phyloP scores from a whole-genome alignment of 2,329 filamentous ascomycete species.

The Hymenoscyphus linearis region DNA sequence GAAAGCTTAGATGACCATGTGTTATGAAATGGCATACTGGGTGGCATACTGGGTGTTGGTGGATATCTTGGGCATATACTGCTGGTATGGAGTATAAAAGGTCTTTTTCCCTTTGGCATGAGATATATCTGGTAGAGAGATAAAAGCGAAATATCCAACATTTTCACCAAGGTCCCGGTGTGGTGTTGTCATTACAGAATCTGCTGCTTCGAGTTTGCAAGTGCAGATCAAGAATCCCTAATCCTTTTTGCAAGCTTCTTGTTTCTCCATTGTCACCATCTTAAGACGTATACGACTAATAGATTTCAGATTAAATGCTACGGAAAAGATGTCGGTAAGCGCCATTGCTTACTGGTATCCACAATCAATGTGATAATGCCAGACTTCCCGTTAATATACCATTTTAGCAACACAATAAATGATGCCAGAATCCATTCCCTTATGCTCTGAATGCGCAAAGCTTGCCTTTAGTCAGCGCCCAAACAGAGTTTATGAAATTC shows the following conservation, averaged over 20 bases:
- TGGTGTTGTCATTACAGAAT: background rate
- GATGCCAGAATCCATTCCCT: too few species aligned
- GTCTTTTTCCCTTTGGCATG: background rate
- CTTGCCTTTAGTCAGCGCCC: too few species aligned
- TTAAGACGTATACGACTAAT: too few species aligned
- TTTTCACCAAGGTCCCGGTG: background rate
- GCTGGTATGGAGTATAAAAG: slow-evolving; percentile 15
- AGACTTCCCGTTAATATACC: too few species aligned
- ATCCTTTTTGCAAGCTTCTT: background rate
- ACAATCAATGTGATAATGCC: too few species aligned
- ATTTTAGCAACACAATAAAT: too few species aligned
- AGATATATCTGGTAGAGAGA: background rate
- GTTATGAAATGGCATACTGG: background rate
- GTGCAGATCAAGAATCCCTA: background rate
- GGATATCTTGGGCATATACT: background rate
- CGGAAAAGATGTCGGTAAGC: too few species aligned
- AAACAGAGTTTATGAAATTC: too few species aligned
- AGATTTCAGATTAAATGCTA: too few species aligned
- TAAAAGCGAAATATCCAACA: background rate
- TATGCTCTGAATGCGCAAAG: too few species aligned
- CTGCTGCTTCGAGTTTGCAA: background rate
- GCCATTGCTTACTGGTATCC: too few species aligned
- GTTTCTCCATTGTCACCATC: too few species aligned
- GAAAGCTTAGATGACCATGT: slow-evolving; percentile 29
- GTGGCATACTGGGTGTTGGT: background rate